These are phyloP conservation scores for Trichophyton verrucosum DNA, from an alignment of 2,329 filamentous ascomycete species.

Conservation along the genomic window DNA sequence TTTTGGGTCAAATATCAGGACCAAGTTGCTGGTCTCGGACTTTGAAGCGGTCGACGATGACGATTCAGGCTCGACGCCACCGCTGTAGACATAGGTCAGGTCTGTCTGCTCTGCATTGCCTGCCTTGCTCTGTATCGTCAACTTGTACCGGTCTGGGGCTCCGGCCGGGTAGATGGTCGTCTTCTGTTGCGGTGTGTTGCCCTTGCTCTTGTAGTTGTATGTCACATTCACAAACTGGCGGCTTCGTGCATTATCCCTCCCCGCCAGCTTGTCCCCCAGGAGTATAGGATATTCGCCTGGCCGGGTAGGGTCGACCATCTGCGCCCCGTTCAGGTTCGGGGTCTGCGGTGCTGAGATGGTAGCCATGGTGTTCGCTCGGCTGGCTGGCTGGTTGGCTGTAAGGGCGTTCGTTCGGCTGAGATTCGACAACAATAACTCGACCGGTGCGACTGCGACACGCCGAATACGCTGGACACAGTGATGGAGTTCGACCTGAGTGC, in stretches of 20 bases:
- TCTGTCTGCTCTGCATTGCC: conserved; percentile 27
- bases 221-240: conserved; percentile 30
- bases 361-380: conserved; percentile 4
- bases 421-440: background rate
- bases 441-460: background rate
- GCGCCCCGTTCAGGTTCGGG: conserved; percentile 20
- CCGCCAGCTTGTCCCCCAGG: conserved; percentile 31
- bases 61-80: conserved; percentile 27
- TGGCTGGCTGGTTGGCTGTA: too few relatives aligned
- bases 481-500: background rate
- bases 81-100: conserved; percentile 30
- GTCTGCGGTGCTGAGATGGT: conserved; percentile 9
- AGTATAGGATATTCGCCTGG: conserved; percentile 37
- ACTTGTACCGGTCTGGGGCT: conserved; percentile 26
- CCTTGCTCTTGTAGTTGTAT: conserved; percentile 37
- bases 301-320: conserved; percentile 33
- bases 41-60: conserved; percentile 14
- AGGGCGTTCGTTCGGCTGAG: too few relatives aligned
- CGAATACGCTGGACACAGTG: background rate
- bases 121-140: conserved; percentile 32
- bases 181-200: conserved; percentile 27
- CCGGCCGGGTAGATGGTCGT: conserved; percentile 25
- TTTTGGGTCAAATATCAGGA: conserved; percentile 61
- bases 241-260: conserved; percentile 15
- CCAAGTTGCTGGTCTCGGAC: conserved; percentile 25